These are phyloP conservation scores for Fusarium buharicum DNA, from an alignment of 2,329 filamentous ascomycete species.

Conservation along the genomic window DNA sequence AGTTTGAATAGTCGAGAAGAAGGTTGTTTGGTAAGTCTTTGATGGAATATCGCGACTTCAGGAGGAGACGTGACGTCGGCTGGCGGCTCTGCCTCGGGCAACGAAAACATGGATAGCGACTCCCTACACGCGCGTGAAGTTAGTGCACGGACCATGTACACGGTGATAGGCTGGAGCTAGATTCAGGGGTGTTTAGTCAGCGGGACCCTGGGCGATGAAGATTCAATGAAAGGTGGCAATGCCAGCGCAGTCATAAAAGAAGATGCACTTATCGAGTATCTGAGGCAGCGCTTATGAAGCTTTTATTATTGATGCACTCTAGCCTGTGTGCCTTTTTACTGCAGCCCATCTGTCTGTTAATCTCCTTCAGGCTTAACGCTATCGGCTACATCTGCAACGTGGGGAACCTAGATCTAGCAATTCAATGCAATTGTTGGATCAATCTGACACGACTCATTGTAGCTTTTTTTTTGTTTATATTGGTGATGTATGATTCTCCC, in stretches of 20 bases:
- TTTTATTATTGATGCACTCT: background rate
- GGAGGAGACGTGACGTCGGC: constrained; percentile 51
- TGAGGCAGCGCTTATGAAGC: background rate
- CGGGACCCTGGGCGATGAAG: background rate
- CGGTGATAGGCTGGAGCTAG: background rate
- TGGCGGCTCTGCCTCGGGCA: constrained; percentile 30
- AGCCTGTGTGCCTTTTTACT: background rate
- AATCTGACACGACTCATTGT: constrained; percentile 23
- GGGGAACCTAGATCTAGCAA: constrained; percentile 29
- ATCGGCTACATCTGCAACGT: constrained; percentile 19
- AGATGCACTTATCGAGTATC: no score
- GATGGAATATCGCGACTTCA: constrained; percentile 47
- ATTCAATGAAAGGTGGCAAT: background rate
- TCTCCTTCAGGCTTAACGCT: constrained; percentile 27
- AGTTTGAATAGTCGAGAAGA: constrained; percentile 32
- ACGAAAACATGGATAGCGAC: constrained; percentile 50
- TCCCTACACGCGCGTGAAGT: constrained; percentile 53
- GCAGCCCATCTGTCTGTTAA: constrained; percentile 15
- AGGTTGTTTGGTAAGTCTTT: constrained; percentile 40
- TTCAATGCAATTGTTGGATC: constrained; percentile 16
- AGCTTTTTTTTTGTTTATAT: background rate
- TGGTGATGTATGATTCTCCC: constrained; percentile 1
- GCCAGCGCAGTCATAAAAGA: no score
- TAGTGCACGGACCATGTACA: constrained; percentile 45
- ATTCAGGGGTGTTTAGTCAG: constrained; percentile 2